Conservation (phyloP, 768 basidiomycete species). For the Suillus brevipes region DNA sequence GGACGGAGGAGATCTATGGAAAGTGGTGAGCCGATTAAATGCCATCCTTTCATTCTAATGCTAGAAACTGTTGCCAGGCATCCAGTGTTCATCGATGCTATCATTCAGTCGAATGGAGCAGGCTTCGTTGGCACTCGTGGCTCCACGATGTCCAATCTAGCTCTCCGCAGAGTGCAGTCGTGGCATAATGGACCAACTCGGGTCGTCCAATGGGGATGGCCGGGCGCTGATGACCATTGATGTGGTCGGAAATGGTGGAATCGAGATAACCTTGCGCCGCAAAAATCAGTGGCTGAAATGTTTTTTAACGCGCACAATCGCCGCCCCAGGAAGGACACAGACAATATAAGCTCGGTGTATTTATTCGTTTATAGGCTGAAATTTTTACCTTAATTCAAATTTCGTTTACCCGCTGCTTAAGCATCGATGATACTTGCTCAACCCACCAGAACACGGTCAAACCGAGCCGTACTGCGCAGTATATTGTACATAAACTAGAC, state of each 20-base stretch:
- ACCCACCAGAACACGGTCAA: conserved; percentile 48
- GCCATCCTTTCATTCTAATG: not conserved
- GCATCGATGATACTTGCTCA: not conserved
- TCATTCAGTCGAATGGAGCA: conserved; percentile 62
- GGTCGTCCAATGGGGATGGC: conserved; percentile 58
- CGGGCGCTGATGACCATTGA: conserved; percentile 57
- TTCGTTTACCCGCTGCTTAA: conserved; percentile 36
- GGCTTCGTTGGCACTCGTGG: conserved; percentile 73
- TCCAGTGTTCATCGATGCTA: conserved; percentile 69
- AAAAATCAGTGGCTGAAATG: not conserved
- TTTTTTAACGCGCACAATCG: conserved; percentile 26
- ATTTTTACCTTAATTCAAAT: conserved; percentile 47
- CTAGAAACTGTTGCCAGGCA: conserved; percentile 46
- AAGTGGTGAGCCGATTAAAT: conserved; percentile 42
- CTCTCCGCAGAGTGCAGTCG: conserved; percentile 60
- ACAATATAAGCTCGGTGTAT: conserved; percentile 48
- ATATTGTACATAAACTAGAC: not conserved
- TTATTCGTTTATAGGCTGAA: conserved; percentile 41
- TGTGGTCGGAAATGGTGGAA: not conserved
- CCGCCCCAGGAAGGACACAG: conserved; percentile 37
- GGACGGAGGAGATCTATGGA: conserved; percentile 47
- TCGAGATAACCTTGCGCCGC: not conserved
- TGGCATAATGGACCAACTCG: conserved; percentile 60
- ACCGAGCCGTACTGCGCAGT: conserved; percentile 33
- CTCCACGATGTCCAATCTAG: conserved; percentile 71